Conservation (phyloP, 2,329 filamentous ascomycete genomes). For the Ophiostoma ulmi region DNA sequence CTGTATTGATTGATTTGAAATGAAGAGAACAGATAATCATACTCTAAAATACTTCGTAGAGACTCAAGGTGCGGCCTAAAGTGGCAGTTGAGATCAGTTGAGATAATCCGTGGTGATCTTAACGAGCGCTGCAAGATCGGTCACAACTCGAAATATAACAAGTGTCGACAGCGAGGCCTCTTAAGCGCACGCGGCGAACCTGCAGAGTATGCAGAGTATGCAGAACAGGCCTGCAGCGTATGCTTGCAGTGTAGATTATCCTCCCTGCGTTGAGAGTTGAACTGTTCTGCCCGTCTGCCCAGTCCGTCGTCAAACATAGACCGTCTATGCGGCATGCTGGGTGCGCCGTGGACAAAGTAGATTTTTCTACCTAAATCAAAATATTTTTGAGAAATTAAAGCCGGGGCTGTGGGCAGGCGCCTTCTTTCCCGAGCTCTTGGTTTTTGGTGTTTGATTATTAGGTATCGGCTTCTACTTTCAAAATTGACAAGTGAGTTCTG, state of each 20-base stretch:
- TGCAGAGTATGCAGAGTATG: not conserved
- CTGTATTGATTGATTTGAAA: no score
- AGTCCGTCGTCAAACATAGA: not conserved
- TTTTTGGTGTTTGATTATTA: not conserved
- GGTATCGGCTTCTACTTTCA: not conserved
- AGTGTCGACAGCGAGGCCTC: slow-evolving; percentile 5
- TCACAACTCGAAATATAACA: slow-evolving; percentile 9
- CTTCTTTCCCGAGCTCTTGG: not conserved
- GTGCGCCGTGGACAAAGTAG: not conserved
- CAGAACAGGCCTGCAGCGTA: not conserved
- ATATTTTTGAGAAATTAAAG: slow-evolving; percentile 4
- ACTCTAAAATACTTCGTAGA: not conserved
- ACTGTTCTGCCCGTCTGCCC: not conserved
- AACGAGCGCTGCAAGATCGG: slow-evolving; percentile 4
- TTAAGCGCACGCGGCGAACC: slow-evolving; percentile 1
- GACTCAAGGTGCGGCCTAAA: no score
- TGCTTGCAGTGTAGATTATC: not conserved
- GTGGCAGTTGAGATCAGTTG: not conserved
- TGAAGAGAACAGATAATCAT: not conserved
- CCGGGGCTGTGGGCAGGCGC: not conserved
- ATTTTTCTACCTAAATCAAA: not conserved
- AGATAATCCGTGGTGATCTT: slow-evolving; percentile 8
- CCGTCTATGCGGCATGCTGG: slow-evolving; percentile 2
- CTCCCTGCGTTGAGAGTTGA: not conserved
- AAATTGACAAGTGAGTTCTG: not conserved